phyloP scores from a whole-genome alignment of 345 rosid species.

The Gossypioides kirkii region DNA sequence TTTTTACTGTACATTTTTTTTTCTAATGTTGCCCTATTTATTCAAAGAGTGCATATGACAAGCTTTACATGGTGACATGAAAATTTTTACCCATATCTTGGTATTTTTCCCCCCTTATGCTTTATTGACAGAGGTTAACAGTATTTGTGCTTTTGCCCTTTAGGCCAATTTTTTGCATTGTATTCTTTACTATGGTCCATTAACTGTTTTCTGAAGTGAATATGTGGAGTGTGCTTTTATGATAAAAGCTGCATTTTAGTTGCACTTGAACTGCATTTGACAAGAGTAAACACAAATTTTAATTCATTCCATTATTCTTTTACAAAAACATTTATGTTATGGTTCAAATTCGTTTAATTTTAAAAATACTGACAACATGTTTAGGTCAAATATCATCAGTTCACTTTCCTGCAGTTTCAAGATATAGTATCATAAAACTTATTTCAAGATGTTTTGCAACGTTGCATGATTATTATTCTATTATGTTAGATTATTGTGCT shows the following conservation, averaged over 20 bases:
- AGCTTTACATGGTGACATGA: neutral
- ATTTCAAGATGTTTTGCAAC: neutral
- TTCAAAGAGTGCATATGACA: neutral
- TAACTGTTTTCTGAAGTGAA: neutral
- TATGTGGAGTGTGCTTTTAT: neutral
- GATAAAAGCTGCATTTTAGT: neutral
- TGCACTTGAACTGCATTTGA: neutral
- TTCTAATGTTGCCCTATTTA: neutral
- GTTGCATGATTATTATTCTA: neutral
- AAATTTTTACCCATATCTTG: constrained; percentile 6
- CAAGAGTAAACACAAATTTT: neutral
- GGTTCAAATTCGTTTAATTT: neutral
- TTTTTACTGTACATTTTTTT: neutral
- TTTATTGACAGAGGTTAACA: neutral
- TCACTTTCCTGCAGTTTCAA: neutral
- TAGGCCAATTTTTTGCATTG: neutral
- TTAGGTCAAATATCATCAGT: neutral
- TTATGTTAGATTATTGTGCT: neutral
- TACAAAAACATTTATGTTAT: neutral
- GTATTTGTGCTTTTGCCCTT: neutral
- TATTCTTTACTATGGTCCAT: neutral
- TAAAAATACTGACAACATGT: neutral
- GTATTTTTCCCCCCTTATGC: neutral
- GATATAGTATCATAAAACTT: neutral
- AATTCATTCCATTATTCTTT: neutral